Conservation (phyloP, 106 monocot genomes). For the Platanthera guangdongensis region DNA sequence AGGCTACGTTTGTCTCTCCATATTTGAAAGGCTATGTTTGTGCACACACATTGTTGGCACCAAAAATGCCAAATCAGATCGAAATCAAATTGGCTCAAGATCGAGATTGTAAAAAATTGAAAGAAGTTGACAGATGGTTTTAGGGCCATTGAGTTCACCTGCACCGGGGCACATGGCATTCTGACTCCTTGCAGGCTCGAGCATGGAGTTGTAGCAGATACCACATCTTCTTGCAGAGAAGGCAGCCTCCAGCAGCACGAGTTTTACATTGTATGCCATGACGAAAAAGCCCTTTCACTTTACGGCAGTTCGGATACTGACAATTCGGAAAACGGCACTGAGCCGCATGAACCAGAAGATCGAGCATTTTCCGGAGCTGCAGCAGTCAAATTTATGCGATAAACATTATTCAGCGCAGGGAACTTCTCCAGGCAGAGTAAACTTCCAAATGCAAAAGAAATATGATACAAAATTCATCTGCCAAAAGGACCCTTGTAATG, state of each 20-base stretch:
- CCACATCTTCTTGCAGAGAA: constrained; percentile 92
- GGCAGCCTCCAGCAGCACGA: constrained; percentile 75
- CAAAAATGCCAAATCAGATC: background rate
- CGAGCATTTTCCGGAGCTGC: constrained; percentile 94
- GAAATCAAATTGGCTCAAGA: background rate
- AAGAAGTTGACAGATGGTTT: background rate
- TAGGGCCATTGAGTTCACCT: constrained; percentile 22
- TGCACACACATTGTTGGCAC: too few relatives aligned
- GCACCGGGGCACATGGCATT: constrained; percentile 85
- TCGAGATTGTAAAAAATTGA: background rate
- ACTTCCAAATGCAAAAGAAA: too few relatives aligned
- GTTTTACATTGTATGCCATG: constrained; percentile 71
- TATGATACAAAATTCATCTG: too few relatives aligned
- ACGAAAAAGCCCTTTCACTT: constrained; percentile 88
- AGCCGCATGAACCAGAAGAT: constrained; percentile 93
- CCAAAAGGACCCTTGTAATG: too few relatives aligned
- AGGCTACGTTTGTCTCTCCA: too few relatives aligned
- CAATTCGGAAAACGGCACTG: constrained; percentile 67
- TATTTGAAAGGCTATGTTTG: too few relatives aligned
- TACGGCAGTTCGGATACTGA: constrained; percentile 86
- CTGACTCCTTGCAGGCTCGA: constrained; percentile 82
- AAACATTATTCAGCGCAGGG: background rate
- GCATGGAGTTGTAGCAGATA: constrained; percentile 92
- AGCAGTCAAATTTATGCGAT: background rate
- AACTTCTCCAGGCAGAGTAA: too few relatives aligned